Evolutionary conservation across 2,329 filamentous ascomycete species (phyloP).

Genomic region (Aaosphaeria arxii): DNA sequence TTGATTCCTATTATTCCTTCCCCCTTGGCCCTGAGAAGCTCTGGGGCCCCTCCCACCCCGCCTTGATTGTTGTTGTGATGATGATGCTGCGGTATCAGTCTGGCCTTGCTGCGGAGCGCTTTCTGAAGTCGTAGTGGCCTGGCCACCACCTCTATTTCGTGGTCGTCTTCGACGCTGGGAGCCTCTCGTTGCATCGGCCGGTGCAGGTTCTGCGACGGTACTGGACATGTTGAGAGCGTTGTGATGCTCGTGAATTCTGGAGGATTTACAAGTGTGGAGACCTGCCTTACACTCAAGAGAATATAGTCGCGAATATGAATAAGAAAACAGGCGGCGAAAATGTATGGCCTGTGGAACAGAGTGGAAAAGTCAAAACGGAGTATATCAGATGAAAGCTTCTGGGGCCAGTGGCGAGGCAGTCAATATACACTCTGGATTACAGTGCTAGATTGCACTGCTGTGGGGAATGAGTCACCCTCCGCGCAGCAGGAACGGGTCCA

Average conservation of each 20-base stretch:
- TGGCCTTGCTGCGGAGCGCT: too few relatives aligned
- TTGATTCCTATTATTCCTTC: too few relatives aligned
- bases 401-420: background rate
- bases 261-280: background rate
- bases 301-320: background rate
- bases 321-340: conserved; percentile 21
- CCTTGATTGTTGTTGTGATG: conserved; percentile 11
- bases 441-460: background rate
- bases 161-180: conserved; percentile 18
- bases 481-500: too few relatives aligned
- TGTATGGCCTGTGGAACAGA: conserved; percentile 28
- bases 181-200: conserved; percentile 12
- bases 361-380: conserved; percentile 9
- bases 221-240: conserved; percentile 16
- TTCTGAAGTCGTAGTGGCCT: background rate
- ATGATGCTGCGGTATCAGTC: conserved; percentile 9
- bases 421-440: background rate
- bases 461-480: too few relatives aligned
- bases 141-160: conserved; percentile 17
- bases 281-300: background rate
- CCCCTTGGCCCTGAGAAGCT: too few relatives aligned
- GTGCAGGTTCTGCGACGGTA: conserved; percentile 9
- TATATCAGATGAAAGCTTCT: too few relatives aligned
- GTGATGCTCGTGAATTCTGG: background rate
- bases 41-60: background rate